Evolutionary conservation across 148 eudicot genomes (phyloP), one percentile per base, ranked within the genome.

Genomic region (Cornus florida): DNA sequence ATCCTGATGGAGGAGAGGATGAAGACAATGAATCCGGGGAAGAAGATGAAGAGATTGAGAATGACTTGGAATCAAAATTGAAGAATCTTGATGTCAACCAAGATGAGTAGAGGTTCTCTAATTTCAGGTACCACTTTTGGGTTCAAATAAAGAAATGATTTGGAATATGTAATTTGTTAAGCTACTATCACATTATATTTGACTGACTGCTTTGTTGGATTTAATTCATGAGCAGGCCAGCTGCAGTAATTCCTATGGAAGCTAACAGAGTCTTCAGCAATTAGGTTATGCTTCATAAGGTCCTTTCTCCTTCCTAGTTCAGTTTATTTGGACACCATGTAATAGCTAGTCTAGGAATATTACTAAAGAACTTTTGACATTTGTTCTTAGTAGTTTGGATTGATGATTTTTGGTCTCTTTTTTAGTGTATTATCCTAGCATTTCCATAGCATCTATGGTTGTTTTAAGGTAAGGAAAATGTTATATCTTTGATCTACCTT

Each of bases 71-170:
- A 73, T 78, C 82, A 3, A 84, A 84, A 74, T 80, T 91, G 77
- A 87, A 89, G 80, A 86, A 85, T 24, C 92, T 91, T 56, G 86
- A 79, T 60, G 87, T 87, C 67, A 83, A 83, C 71, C 71, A 84
- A 19, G 86, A 83, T 66, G 80, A 84, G 33, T 78, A 80, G 56
- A 66, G 22, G 33, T 79, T 74, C 28, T 64, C 19, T 70, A 24
- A 3, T 38, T 39, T 19, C 79, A 41, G 79, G 57, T 74, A 80
- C 39, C 7, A 6, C 41, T 69, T 16, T 41, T 69, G 2, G 46
- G n/a, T 33, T 35, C 59, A 1, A 4, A 24, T 20, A 23, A 50
- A 3, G 69, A 41, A 70, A 7, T 80, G 7, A 69, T 57, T 17
- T 10, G 1, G 14, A 16, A 59, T 16, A n/a, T 65, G 65, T 64